phyloP scores from a whole-genome alignment of 139 green algal genomes.

The Desmodesmus armatus region DNA sequence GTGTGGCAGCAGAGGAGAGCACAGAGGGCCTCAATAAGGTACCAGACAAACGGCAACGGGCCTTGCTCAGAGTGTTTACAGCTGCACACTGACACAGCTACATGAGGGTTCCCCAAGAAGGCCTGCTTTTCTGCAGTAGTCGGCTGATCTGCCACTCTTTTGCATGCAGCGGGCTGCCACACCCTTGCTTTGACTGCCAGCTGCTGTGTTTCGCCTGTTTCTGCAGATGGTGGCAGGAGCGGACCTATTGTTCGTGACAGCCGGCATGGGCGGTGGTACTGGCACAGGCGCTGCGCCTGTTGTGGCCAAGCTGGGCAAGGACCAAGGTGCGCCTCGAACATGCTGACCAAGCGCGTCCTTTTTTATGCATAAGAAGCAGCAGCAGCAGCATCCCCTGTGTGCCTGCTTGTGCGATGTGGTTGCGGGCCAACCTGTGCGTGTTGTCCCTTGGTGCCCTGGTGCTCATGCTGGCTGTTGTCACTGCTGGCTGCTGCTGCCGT shows the following conservation, averaged over 20 bases:
- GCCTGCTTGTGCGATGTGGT: no score
- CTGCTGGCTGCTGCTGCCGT: neutral
- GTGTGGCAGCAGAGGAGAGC: constrained; percentile 91
- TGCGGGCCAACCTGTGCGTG: no score
- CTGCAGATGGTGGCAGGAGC: constrained; percentile 62
- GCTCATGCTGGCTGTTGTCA: neutral
- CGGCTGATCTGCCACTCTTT: neutral
- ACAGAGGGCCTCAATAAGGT: constrained; percentile 77
- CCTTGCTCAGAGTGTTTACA: neutral
- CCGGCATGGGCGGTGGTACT: constrained; percentile 95
- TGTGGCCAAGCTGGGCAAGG: constrained; percentile 84
- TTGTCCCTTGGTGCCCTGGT: neutral
- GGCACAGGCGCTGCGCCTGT: constrained; percentile 93
- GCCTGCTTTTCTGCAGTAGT: neutral
- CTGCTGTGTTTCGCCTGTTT: constrained; percentile 47
- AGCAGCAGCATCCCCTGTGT: no score
- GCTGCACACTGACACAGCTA: no score
- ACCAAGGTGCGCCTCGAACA: constrained; percentile 56
- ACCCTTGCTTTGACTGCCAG: no score
- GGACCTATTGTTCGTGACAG: constrained; percentile 92
- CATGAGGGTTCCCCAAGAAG: no score
- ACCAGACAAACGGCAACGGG: no score
- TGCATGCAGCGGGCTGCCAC: no score
- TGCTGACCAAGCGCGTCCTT: neutral
- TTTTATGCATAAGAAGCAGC: no score